Conservation (phyloP, 768 basidiomycete species). For the Agrocybe pediades region DNA sequence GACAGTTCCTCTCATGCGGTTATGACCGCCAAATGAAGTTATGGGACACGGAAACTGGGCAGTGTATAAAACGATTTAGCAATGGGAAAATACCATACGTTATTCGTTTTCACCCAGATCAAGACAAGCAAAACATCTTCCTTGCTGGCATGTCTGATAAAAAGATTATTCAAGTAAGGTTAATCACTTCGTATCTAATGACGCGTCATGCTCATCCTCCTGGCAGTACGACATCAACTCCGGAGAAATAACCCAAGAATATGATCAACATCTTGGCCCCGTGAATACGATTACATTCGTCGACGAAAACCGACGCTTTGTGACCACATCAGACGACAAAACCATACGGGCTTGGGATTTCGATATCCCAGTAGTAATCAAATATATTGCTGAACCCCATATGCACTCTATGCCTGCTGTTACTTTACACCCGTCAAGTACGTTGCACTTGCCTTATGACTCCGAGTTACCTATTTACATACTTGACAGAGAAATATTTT, state of each 20-base stretch:
- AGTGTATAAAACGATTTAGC: conserved; percentile 94
- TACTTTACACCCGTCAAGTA: conserved; percentile 92
- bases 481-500: conserved; percentile 80
- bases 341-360: conserved; percentile 99
- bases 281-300: conserved; percentile 99
- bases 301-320: conserved; percentile 95
- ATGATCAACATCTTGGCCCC: conserved; percentile 97
- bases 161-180: conserved; percentile 92
- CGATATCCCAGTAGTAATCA: conserved; percentile 99
- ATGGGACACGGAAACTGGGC: conserved; percentile 99
- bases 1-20: conserved; percentile 85
- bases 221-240: conserved; percentile 92
- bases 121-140: conserved; percentile 95
- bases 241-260: conserved; percentile 96
- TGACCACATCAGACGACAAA: conserved; percentile 99
- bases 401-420: conserved; percentile 99
- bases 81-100: conserved; percentile 99
- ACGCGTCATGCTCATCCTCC: not conserved
- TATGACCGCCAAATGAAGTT: conserved; percentile 98
- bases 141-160: conserved; percentile 99
- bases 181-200: not conserved
- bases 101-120: conserved; percentile 92
- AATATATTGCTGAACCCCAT: conserved; percentile 98
- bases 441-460: conserved; percentile 33
- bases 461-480: conserved; percentile 10